A percentile compares a stretch with the other conserved stretches of the same genome.
phyloP scores from a whole-genome alignment of 768 basidiomycete species.

The Termitomyces sp. region DNA sequence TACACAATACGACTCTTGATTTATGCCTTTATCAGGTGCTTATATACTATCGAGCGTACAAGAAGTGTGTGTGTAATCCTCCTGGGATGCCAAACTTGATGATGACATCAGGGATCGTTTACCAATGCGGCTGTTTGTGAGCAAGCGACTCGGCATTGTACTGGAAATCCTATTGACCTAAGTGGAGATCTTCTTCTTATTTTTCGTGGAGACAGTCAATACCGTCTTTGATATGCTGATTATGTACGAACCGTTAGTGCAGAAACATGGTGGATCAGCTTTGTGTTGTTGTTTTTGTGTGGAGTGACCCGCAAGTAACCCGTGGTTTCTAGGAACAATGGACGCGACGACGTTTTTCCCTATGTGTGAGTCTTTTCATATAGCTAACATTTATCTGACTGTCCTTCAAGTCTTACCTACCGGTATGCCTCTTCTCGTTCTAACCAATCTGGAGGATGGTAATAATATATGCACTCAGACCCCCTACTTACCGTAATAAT shows the following conservation, averaged over 20 bases:
- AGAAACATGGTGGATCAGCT: conserved; percentile 26
- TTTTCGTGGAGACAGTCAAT: conserved; percentile 36
- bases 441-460: too few relatives aligned
- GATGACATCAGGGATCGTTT: conserved; percentile 27
- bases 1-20: too few relatives aligned
- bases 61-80: conserved; percentile 21
- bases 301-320: too few relatives aligned
- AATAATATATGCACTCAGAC: not conserved
- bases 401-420: conserved; percentile 19
- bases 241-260: conserved; percentile 41
- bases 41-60: conserved; percentile 33
- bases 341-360: conserved; percentile 29
- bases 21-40: conserved; percentile 5
- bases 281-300: not conserved
- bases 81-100: not conserved
- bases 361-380: conserved; percentile 15
- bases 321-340: conserved; percentile 17
- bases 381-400: not conserved
- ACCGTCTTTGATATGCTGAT: conserved; percentile 38
- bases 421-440: not conserved
- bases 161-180: not conserved
- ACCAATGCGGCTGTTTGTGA: conserved; percentile 36
- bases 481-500: conserved; percentile 23
- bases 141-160: not conserved
- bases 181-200: conserved; percentile 33